Evolutionary conservation across 2,329 filamentous ascomycete species (phyloP).

Genomic region (Chaetomiaceae sp.): DNA sequence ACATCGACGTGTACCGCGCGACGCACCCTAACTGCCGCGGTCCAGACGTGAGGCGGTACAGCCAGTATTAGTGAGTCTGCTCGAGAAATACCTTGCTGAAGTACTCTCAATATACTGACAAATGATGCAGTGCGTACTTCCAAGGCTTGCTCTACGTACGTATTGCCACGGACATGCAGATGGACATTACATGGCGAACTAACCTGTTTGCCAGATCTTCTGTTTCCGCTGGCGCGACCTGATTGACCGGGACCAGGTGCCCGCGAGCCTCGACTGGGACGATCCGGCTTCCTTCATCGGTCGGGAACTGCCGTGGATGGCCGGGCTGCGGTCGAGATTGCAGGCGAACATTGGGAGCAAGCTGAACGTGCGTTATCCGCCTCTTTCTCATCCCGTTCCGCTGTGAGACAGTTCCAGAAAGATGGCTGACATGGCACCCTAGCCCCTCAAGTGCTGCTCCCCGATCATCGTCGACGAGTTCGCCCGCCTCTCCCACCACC

Average conservation of each 20-base stretch:
- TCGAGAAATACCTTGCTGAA: not conserved
- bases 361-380: constrained; percentile 61
- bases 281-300: constrained; percentile 55
- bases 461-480: constrained; percentile 88
- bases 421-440: not conserved
- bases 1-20: constrained; percentile 71
- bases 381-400: too few relatives aligned
- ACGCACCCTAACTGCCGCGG: constrained; percentile 69
- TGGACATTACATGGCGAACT: too few relatives aligned
- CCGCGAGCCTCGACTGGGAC: constrained; percentile 56
- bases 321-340: constrained; percentile 66
- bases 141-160: constrained; percentile 72
- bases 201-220: constrained; percentile 51
- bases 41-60: constrained; percentile 78
- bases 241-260: constrained; percentile 48
- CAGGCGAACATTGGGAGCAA: constrained; percentile 75
- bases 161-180: not conserved
- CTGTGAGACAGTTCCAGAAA: not conserved
- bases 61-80: constrained; percentile 60
- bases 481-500: constrained; percentile 76
- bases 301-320: constrained; percentile 72
- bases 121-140: constrained; percentile 53
- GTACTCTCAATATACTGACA: not conserved
- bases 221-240: constrained; percentile 97
- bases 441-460: constrained; percentile 85